Percentiles rank a stretch among this genome's conserved stretches.
These are phyloP conservation scores for Pistacia vera DNA, from an alignment of 345 rosid species.

Conservation along the genomic window DNA sequence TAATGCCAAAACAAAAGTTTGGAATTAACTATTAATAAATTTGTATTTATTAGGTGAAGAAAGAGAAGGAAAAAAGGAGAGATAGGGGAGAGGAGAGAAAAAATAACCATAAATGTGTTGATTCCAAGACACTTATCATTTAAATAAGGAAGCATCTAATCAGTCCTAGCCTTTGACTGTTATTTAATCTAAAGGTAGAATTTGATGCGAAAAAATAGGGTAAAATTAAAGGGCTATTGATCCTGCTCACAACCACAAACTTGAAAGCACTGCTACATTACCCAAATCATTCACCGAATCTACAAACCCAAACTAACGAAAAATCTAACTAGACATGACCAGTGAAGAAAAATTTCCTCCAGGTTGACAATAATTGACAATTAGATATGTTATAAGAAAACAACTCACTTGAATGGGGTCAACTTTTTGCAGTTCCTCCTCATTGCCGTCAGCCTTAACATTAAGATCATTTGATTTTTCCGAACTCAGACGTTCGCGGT, in stretches of 20 bases:
- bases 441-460: slow-evolving; percentile 35
- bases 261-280: background rate
- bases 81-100: too few species aligned
- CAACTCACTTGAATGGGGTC: slow-evolving; percentile 77
- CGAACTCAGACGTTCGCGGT: slow-evolving; percentile 54
- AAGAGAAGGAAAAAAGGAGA: too few species aligned
- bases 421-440: slow-evolving; percentile 34
- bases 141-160: too few species aligned
- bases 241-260: background rate
- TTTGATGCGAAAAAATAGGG: too few species aligned
- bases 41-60: too few species aligned
- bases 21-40: too few species aligned
- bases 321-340: background rate
- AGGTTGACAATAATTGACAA: background rate
- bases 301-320: background rate
- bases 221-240: too few species aligned
- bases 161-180: too few species aligned
- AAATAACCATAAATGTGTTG: too few species aligned
- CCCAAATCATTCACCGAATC: slow-evolving; percentile 1
- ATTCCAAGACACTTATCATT: too few species aligned
- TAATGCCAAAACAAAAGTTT: too few species aligned
- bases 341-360: background rate
- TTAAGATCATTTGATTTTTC: slow-evolving; percentile 37
- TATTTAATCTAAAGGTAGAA: too few species aligned
- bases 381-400: slow-evolving; percentile 13